Evolutionary conservation across 2,329 filamentous ascomycete genomes (phyloP).

Genomic region (Monosporascus cannonballus): DNA sequence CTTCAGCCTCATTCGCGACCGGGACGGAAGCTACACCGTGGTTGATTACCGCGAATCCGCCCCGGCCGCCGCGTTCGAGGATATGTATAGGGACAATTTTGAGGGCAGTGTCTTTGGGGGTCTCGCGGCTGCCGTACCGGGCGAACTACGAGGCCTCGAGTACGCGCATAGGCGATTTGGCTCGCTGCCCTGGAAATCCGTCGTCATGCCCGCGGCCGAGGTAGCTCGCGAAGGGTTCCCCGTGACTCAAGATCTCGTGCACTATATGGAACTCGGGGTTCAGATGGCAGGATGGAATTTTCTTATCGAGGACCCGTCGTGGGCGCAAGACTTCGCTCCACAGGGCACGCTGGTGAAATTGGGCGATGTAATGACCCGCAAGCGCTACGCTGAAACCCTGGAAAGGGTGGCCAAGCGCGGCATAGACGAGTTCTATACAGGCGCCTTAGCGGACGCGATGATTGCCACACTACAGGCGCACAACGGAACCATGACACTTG

Average conservation of each 20-base stretch:
- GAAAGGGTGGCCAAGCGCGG: constrained; percentile 71
- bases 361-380: constrained; percentile 74
- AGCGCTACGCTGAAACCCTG: constrained; percentile 71
- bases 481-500: constrained; percentile 68
- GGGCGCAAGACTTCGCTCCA: constrained; percentile 85
- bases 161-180: constrained; percentile 71
- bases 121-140: constrained; percentile 64
- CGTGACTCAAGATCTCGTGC: constrained; percentile 67
- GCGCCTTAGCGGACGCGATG: constrained; percentile 66
- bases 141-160: constrained; percentile 73
- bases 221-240: constrained; percentile 70
- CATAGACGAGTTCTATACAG: constrained; percentile 66
- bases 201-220: constrained; percentile 68
- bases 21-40: constrained; percentile 69
- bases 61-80: constrained; percentile 70
- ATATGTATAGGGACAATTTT: constrained; percentile 77
- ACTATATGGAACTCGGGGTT: constrained; percentile 58
- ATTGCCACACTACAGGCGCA: constrained; percentile 59
- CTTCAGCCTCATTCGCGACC: constrained; percentile 73
- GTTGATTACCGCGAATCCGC: constrained; percentile 90
- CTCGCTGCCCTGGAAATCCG: constrained; percentile 59
- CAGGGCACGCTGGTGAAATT: constrained; percentile 66
- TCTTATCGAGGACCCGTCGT: constrained; percentile 66
- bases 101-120: constrained; percentile 65
- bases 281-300: constrained; percentile 46